Conservation (phyloP, 2,329 filamentous ascomycete genomes). For the Aureobasidium sp. region DNA sequence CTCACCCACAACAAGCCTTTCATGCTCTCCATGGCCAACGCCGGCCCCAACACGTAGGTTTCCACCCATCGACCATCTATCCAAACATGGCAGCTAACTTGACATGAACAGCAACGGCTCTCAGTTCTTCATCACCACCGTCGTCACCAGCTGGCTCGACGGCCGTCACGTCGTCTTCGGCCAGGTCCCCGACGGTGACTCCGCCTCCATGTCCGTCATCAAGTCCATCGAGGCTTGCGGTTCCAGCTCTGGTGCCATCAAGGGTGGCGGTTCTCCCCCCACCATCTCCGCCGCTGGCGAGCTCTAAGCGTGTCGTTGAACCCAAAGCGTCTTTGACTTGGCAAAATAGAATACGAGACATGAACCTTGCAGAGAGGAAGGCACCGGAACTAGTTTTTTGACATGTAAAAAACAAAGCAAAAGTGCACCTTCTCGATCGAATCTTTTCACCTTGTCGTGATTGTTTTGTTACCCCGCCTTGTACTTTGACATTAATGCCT, state of each 20-base stretch:
- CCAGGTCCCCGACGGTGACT: constrained; percentile 51
- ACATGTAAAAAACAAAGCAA: not conserved
- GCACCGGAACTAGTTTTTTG: not conserved
- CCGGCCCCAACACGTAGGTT: constrained; percentile 81
- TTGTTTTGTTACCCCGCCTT: not conserved
- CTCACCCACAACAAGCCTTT: constrained; percentile 88
- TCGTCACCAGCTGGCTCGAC: constrained; percentile 61
- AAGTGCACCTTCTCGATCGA: not conserved
- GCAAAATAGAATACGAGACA: constrained; percentile 12
- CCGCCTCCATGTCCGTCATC: constrained; percentile 45
- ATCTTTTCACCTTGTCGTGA: not conserved
- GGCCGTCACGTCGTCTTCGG: constrained; percentile 80
- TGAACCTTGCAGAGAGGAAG: not conserved
- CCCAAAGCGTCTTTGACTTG: not conserved
- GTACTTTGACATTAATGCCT: not conserved
- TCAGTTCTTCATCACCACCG: constrained; percentile 65
- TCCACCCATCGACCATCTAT: not conserved
- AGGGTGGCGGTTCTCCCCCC: constrained; percentile 40
- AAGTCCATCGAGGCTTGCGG: constrained; percentile 52
- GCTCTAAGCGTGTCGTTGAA: constrained; percentile 16
- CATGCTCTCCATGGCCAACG: constrained; percentile 96
- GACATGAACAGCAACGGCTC: constrained; percentile 53
- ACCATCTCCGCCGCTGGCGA: constrained; percentile 45
- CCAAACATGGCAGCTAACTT: not conserved
- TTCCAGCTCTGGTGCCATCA: constrained; percentile 44